Evolutionary conservation across 2,329 filamentous ascomycete genomes (phyloP).

Genomic region (Paraphaeosphaeria minitans): DNA sequence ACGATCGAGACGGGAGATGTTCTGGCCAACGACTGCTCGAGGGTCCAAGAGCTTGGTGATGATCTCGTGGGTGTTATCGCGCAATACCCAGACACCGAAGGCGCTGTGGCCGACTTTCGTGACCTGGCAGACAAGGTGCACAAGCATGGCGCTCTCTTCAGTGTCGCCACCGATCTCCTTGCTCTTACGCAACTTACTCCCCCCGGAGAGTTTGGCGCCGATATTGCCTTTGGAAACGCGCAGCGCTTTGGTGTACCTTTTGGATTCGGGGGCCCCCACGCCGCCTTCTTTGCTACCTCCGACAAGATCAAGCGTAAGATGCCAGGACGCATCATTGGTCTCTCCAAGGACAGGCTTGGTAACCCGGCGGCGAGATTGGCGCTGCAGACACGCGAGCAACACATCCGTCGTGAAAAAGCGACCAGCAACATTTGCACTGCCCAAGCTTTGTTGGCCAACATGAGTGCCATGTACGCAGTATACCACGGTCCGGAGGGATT

Average conservation of each 20-base stretch:
- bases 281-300: constrained; percentile 90
- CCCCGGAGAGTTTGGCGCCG: constrained; percentile 91
- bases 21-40: constrained; percentile 65
- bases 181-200: constrained; percentile 86
- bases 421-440: constrained; percentile 98
- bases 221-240: constrained; percentile 91
- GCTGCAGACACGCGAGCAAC: constrained; percentile 91
- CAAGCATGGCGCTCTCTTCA: constrained; percentile 76
- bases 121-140: constrained; percentile 78
- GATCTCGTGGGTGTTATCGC: constrained; percentile 87
- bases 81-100: constrained; percentile 93
- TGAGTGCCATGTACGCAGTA: constrained; percentile 92
- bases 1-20: constrained; percentile 76
- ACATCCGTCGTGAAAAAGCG: constrained; percentile 94
- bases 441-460: constrained; percentile 91
- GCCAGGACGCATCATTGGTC: constrained; percentile 84
- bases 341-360: constrained; percentile 88
- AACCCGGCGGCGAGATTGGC: constrained; percentile 81
- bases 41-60: constrained; percentile 75
- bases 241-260: constrained; percentile 92
- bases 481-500: constrained; percentile 89
- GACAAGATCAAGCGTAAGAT: constrained; percentile 96
- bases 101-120: constrained; percentile 77
- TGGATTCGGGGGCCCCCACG: constrained; percentile 92
- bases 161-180: constrained; percentile 86